phyloP scores from a whole-genome alignment of 495 filamentous ascomycete genomes.

The Clohesyomyces aquaticus region DNA sequence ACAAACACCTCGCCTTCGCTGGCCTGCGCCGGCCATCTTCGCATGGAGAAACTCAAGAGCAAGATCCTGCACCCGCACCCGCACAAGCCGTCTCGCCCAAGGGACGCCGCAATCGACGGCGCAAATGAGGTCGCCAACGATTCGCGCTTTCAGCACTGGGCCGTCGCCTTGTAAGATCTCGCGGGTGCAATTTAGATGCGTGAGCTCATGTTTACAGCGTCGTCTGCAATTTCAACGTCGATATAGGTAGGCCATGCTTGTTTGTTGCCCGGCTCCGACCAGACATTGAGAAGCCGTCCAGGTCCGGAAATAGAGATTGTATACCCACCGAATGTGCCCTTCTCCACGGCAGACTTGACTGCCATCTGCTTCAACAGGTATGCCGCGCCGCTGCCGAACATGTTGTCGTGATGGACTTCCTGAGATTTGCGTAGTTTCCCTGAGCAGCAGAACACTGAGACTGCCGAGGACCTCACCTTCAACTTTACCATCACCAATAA shows the following conservation, averaged over 20 bases:
- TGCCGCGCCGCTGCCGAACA: no score
- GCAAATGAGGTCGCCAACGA: no score
- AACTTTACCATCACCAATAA: conserved; percentile 45
- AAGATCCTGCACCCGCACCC: conserved; percentile 28
- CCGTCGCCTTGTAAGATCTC: conserved; percentile 40
- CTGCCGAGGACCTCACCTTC: conserved; percentile 41
- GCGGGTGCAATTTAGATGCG: neutral
- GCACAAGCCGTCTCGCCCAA: no score
- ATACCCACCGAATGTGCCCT: conserved; percentile 43
- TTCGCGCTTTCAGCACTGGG: conserved; percentile 41
- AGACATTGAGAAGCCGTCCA: conserved; percentile 10
- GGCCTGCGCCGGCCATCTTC: neutral
- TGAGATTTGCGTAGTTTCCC: conserved; percentile 39
- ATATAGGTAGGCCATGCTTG: conserved; percentile 36
- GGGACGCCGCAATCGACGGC: no score
- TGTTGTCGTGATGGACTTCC: neutral
- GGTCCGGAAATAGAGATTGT: conserved; percentile 46
- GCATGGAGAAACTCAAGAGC: conserved; percentile 41
- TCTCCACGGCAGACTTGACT: conserved; percentile 41
- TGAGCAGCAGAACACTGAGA: conserved; percentile 44
- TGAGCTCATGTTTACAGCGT: conserved; percentile 30
- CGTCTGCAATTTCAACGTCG: conserved; percentile 46
- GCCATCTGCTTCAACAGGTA: conserved; percentile 47
- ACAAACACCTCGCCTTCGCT: neutral
- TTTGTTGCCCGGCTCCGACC: neutral